These are phyloP conservation scores for Naganishia friedmannii DNA, from an alignment of 768 basidiomycete species.

Conservation along the genomic window DNA sequence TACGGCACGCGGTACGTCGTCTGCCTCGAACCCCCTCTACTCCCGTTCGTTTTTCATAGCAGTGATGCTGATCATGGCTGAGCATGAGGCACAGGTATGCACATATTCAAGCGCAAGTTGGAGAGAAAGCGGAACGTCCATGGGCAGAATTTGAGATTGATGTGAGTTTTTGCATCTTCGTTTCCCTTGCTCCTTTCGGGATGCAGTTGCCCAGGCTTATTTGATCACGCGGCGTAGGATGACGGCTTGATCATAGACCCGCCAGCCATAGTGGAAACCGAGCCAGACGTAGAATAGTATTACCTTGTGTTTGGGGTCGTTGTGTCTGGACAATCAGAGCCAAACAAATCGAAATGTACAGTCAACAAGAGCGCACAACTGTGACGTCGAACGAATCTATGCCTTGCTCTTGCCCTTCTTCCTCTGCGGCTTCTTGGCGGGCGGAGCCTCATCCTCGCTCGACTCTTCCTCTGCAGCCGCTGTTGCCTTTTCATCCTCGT, in stretches of 20 bases:
- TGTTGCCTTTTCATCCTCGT: constrained; percentile 38
- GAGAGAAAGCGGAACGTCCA: constrained; percentile 25
- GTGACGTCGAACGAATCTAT: neutral
- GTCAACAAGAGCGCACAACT: neutral
- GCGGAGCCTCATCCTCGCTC: constrained; percentile 27
- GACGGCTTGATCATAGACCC: neutral
- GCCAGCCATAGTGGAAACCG: neutral
- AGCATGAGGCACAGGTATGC: constrained; percentile 6
- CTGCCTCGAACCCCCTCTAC: neutral
- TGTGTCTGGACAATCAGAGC: neutral
- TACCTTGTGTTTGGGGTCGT: neutral
- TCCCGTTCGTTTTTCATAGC: neutral
- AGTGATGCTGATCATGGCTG: no score
- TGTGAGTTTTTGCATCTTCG: constrained; percentile 35
- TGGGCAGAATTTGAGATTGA: constrained; percentile 48
- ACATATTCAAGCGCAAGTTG: constrained; percentile 24
- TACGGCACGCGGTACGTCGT: constrained; percentile 40
- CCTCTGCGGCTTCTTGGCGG: constrained; percentile 16
- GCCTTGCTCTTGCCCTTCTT: constrained; percentile 24
- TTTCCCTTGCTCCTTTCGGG: no score
- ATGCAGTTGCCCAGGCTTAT: no score
- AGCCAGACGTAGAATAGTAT: neutral
- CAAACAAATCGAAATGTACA: no score
- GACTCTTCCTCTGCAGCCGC: constrained; percentile 49
- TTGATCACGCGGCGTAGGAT: neutral